phyloP scores from a whole-genome alignment of 768 basidiomycete species.

The Rhodocollybia butyracea region DNA sequence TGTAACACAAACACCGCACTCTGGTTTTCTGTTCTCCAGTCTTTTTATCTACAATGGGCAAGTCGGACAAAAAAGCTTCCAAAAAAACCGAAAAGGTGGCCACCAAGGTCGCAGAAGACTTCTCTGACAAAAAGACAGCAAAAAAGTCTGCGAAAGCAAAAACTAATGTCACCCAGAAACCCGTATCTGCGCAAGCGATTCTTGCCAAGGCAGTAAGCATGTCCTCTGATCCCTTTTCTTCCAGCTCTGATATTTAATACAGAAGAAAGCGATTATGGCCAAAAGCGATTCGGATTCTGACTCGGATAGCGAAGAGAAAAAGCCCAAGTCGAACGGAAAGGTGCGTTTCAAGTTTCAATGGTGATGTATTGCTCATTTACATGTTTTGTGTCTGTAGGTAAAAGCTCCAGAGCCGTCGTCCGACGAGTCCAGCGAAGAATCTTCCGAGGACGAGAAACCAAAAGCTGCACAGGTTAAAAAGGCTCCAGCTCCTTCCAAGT shows the following conservation, averaged over 20 bases:
- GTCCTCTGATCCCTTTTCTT: background rate
- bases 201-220: slow-evolving; percentile 35
- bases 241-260: background rate
- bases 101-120: slow-evolving; percentile 25
- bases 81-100: slow-evolving; percentile 14
- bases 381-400: slow-evolving; percentile 21
- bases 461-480: slow-evolving; percentile 51
- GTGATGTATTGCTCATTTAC: slow-evolving; percentile 12
- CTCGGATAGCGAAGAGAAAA: slow-evolving; percentile 19
- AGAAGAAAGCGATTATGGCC: slow-evolving; percentile 21
- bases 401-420: slow-evolving; percentile 22
- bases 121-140: slow-evolving; percentile 36
- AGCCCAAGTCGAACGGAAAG: slow-evolving; percentile 12
- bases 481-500: slow-evolving; percentile 7
- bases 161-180: slow-evolving; percentile 19
- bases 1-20: no score
- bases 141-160: slow-evolving; percentile 34
- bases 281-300: slow-evolving; percentile 19
- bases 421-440: slow-evolving; percentile 23
- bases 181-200: slow-evolving; percentile 39
- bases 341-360: slow-evolving; percentile 8
- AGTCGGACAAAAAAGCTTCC: slow-evolving; percentile 1
- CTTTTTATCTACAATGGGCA: background rate
- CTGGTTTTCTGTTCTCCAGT: no score
- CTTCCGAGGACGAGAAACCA: slow-evolving; percentile 53